These are phyloP conservation scores for Microcyclospora tardicrescens DNA, from an alignment of 2,329 filamentous ascomycete genomes.

Conservation along the genomic window DNA sequence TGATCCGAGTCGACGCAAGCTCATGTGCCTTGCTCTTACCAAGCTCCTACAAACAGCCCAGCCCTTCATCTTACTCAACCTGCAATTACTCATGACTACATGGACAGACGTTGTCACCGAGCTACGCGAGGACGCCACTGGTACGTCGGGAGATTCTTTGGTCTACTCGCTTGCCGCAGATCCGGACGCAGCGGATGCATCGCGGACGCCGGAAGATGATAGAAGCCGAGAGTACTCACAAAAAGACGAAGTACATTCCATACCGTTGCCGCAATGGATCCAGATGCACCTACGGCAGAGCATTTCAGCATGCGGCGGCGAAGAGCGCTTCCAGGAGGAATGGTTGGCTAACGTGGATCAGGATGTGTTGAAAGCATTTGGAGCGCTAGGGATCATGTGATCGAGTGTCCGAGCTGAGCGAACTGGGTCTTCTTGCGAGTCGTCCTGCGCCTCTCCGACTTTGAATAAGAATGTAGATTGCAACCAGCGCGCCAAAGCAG, in stretches of 20 bases:
- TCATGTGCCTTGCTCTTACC: constrained; percentile 60
- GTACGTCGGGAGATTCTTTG: constrained; percentile 6
- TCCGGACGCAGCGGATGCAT: constrained; percentile 1
- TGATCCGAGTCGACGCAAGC: constrained; percentile 52
- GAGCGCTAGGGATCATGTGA: constrained; percentile 24
- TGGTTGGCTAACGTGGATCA: constrained; percentile 65
- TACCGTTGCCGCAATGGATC: constrained; percentile 53
- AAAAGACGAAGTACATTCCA: constrained; percentile 54
- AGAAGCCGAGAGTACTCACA: constrained; percentile 38
- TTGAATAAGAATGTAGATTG: too few species aligned
- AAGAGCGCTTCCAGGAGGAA: constrained; percentile 51
- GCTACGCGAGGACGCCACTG: constrained; percentile 38
- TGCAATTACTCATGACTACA: constrained; percentile 63
- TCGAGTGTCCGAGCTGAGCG: too few species aligned
- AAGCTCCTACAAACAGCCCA: constrained; percentile 53
- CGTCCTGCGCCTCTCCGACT: too few species aligned
- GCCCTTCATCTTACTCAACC: constrained; percentile 26
- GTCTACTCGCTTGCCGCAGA: constrained; percentile 6
- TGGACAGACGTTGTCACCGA: constrained; percentile 61
- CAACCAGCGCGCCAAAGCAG: too few species aligned
- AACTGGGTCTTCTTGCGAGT: too few species aligned
- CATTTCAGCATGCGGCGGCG: constrained; percentile 49
- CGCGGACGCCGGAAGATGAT: constrained; percentile 30
- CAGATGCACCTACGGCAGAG: constrained; percentile 47
- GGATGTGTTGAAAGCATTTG: constrained; percentile 56